Percentiles rank a stretch among this genome's conserved stretches.
Conservation (phyloP, 495 filamentous ascomycete genomes). For the Lentithecium fluviatile region DNA sequence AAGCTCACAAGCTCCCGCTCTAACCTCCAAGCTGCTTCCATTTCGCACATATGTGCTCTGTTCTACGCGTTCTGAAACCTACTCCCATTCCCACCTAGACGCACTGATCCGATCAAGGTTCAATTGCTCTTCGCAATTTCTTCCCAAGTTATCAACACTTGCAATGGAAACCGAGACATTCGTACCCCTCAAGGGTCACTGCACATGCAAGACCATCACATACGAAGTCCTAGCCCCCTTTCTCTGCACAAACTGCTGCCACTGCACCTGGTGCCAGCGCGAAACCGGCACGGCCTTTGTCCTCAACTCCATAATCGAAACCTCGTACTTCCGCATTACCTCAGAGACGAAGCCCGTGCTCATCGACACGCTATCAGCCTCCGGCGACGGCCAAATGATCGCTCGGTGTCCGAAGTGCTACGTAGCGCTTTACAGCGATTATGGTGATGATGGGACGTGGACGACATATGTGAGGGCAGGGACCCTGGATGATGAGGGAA, state of each 20-base stretch:
- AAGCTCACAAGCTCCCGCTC: too few species aligned
- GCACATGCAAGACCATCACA: neutral
- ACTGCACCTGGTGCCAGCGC: neutral
- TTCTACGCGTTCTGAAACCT: too few species aligned
- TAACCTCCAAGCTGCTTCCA: too few species aligned
- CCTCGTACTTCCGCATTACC: neutral
- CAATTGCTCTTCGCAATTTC: too few species aligned
- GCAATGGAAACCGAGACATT: too few species aligned
- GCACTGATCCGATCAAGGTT: too few species aligned
- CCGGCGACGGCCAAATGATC: slow-evolving; percentile 2
- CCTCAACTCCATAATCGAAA: neutral
- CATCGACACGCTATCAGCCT: neutral
- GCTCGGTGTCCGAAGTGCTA: slow-evolving; percentile 9
- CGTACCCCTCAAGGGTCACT: neutral
- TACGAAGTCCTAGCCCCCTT: neutral
- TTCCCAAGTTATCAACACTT: too few species aligned
- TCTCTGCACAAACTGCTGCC: neutral
- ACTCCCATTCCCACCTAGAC: too few species aligned
- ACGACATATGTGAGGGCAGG: neutral
- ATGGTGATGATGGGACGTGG: neutral
- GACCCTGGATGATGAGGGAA: neutral
- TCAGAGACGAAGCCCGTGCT: neutral
- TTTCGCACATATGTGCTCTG: too few species aligned
- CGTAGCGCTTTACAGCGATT: neutral
- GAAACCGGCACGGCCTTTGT: neutral